A percentile compares a stretch with the other conserved stretches of the same genome.
Evolutionary conservation across 768 basidiomycete genomes (phyloP).

Genomic region (Boletus insuetus): DNA sequence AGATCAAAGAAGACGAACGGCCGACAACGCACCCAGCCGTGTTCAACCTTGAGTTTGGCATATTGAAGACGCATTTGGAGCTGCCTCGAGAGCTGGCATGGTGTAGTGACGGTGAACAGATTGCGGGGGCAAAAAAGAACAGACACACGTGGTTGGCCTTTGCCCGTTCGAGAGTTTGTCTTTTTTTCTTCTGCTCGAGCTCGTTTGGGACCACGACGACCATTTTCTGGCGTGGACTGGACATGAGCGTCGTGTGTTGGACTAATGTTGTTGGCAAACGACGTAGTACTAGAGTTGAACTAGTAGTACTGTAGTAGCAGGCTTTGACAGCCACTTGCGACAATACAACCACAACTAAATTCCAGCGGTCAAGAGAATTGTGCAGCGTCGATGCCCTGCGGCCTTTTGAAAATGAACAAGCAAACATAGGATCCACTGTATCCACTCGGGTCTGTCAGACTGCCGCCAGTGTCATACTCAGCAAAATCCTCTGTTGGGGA

Average conservation of each 20-base stretch:
- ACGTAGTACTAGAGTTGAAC: not conserved
- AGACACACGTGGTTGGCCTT: conserved; percentile 55
- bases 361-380: no score
- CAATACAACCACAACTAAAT: no score
- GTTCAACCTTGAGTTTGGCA: conserved; percentile 74
- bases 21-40: conserved; percentile 60
- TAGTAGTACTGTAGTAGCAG: no score
- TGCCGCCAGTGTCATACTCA: no score
- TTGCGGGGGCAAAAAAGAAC: not conserved
- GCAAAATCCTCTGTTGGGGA: no score
- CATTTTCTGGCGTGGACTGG: conserved; percentile 20
- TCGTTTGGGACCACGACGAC: conserved; percentile 22
- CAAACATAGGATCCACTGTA: no score
- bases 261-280: not conserved
- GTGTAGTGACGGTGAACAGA: not conserved
- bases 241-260: not conserved
- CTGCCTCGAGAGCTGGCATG: conserved; percentile 60
- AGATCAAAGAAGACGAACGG: not conserved
- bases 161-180: conserved; percentile 52
- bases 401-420: no score
- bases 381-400: no score
- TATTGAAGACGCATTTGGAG: conserved; percentile 74
- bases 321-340: no score
- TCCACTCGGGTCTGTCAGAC: no score
- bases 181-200: conserved; percentile 39